phyloP scores from a whole-genome alignment of 441 rosid genomes.

The Sinapis alba region DNA sequence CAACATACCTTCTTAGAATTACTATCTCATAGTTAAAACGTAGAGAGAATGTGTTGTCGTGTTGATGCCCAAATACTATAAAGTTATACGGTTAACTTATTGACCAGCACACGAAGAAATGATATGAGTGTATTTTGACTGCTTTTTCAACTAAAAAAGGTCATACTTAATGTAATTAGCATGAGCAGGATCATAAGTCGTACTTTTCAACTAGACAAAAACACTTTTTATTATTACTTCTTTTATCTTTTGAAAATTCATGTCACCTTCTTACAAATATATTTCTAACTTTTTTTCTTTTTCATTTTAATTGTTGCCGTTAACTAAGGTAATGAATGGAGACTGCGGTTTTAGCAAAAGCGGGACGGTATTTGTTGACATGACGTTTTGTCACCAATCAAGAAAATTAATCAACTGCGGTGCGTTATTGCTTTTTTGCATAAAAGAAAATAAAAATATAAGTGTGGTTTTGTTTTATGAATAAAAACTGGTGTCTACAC shows the following conservation, averaged over 20 bases:
- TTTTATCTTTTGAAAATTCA: conserved; percentile 30
- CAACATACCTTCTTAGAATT: no score
- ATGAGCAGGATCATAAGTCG: conserved; percentile 27
- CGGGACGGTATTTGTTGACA: no score
- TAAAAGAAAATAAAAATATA: no score
- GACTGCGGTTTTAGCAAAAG: no score
- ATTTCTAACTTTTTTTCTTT: conserved; percentile 10
- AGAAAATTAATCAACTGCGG: no score
- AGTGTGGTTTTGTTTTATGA: no score
- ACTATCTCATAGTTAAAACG: neutral
- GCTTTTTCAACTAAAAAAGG: conserved; percentile 3
- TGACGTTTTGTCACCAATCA: no score
- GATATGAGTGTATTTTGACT: neutral
- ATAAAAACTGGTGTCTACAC: no score
- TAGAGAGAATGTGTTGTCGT: neutral
- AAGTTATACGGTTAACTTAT: neutral
- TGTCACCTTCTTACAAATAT: conserved; percentile 22
- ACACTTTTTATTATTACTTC: conserved; percentile 40
- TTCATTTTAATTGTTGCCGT: neutral
- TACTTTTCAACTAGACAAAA: conserved; percentile 42
- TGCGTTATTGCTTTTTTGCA: no score
- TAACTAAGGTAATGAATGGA: no score
- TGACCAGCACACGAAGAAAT: neutral
- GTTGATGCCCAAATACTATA: neutral
- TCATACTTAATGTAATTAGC: conserved; percentile 37